Conservation (phyloP, 2,329 filamentous ascomycete genomes). For the Phaeomoniella chlamydospora region DNA sequence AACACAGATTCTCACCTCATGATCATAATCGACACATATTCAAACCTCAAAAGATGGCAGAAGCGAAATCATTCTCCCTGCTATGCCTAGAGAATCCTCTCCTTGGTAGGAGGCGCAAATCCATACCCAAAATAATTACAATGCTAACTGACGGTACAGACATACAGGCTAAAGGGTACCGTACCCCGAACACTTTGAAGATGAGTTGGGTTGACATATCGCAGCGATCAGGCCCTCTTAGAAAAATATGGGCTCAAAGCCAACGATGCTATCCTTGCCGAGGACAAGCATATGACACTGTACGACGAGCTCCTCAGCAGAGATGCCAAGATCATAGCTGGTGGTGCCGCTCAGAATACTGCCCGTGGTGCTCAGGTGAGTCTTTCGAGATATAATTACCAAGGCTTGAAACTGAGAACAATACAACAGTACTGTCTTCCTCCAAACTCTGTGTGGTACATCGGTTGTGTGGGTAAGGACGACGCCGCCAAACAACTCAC, state of each 20-base stretch:
- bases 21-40: slow-evolving; percentile 2
- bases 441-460: slow-evolving; percentile 77
- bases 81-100: slow-evolving; percentile 95
- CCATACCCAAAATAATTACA: slow-evolving; percentile 2
- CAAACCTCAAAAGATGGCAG: slow-evolving; percentile 44
- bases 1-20: no score
- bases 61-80: slow-evolving; percentile 68
- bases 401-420: background rate
- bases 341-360: slow-evolving; percentile 94
- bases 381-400: background rate
- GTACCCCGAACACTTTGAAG: slow-evolving; percentile 7
- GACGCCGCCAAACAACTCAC: slow-evolving; percentile 84
- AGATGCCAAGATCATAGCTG: slow-evolving; percentile 86
- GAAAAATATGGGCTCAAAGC: slow-evolving; percentile 87
- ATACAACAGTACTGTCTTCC: slow-evolving; percentile 65
- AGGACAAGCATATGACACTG: slow-evolving; percentile 75
- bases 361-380: slow-evolving; percentile 72
- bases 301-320: slow-evolving; percentile 92
- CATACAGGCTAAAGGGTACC: slow-evolving; percentile 68
- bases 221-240: slow-evolving; percentile 67
- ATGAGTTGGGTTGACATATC: slow-evolving; percentile 10
- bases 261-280: slow-evolving; percentile 94
- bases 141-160: slow-evolving; percentile 36
- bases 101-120: slow-evolving; percentile 45
- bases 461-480: slow-evolving; percentile 89